These are phyloP conservation scores for Patellifolia procumbens DNA, from an alignment of 179 eudicot genomes.

Conservation along the genomic window DNA sequence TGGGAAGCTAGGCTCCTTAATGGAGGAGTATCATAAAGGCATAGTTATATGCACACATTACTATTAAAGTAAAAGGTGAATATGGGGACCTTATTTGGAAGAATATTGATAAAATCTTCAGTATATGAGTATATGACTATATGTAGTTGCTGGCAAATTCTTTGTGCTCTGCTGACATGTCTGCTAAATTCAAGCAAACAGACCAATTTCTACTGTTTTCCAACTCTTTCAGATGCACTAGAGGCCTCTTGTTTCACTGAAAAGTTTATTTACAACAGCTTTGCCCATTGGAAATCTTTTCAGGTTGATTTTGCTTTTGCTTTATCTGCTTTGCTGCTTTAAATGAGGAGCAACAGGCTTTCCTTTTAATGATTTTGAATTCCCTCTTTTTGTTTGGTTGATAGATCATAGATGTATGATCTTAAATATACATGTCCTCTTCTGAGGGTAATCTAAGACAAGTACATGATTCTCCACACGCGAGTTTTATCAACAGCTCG, in stretches of 20 bases:
- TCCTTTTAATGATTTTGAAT: background rate
- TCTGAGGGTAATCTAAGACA: background rate
- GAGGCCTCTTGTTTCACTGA: conserved; percentile 15
- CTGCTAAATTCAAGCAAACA: conserved; percentile 4
- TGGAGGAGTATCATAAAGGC: background rate
- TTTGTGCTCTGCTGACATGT: background rate
- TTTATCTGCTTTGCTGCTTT: conserved; percentile 16
- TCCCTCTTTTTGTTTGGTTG: background rate
- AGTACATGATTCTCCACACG: background rate
- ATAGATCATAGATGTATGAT: background rate
- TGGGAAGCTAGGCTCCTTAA: background rate
- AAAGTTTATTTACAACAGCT: conserved; percentile 6
- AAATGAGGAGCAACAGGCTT: background rate
- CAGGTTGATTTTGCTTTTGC: conserved; percentile 11
- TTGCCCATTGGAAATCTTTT: conserved; percentile 22
- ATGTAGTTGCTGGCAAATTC: background rate
- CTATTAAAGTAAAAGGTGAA: background rate
- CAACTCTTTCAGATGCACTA: conserved; percentile 4
- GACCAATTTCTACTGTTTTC: conserved; percentile 2
- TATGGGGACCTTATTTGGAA: background rate
- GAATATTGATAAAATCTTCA: background rate
- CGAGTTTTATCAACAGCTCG: background rate
- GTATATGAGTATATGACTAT: no score
- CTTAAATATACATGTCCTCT: background rate
- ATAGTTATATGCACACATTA: background rate